phyloP scores from a whole-genome alignment of 2,329 filamentous ascomycete species.

The Tolypocladium cylindrosporum region DNA sequence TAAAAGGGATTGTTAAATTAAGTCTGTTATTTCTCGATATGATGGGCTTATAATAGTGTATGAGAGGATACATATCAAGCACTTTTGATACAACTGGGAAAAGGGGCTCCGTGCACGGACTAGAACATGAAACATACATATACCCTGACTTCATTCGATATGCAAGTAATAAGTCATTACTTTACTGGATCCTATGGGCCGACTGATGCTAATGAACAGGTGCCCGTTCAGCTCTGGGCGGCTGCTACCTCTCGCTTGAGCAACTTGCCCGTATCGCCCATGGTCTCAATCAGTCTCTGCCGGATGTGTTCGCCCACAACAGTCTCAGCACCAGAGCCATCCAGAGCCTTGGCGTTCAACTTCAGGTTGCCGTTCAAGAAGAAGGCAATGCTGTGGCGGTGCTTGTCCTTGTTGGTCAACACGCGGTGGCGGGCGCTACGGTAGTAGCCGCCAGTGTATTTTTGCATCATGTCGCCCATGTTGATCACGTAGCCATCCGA shows the following conservation, averaged over 20 bases:
- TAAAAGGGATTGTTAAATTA: too few relatives aligned
- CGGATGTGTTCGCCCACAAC: conserved; percentile 4
- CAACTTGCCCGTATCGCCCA: conserved; percentile 2
- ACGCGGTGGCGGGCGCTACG: conserved; percentile 20
- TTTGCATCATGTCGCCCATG: conserved; percentile 25
- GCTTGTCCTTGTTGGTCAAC: conserved; percentile 12
- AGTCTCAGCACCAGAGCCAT: neutral
- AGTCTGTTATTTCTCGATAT: too few relatives aligned
- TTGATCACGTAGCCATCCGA: conserved; percentile 24
- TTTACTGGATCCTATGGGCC: too few relatives aligned
- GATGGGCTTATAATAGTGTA: too few relatives aligned
- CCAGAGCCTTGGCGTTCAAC: neutral
- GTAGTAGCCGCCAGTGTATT: conserved; percentile 18
- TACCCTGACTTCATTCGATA: too few relatives aligned
- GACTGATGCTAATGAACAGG: too few relatives aligned
- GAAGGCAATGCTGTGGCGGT: conserved; percentile 17
- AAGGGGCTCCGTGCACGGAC: too few relatives aligned
- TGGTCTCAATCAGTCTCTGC: conserved; percentile 1
- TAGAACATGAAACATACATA: too few relatives aligned
- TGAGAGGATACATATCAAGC: too few relatives aligned
- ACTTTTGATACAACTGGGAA: too few relatives aligned
- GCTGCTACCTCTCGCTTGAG: neutral
- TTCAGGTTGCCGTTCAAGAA: conserved; percentile 15
- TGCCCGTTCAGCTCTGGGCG: neutral
- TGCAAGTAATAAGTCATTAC: too few relatives aligned